Percentiles rank a stretch among this genome's conserved stretches.
Conservation (phyloP, 768 basidiomycete species). For the Leucocoprinus leucothites region DNA sequence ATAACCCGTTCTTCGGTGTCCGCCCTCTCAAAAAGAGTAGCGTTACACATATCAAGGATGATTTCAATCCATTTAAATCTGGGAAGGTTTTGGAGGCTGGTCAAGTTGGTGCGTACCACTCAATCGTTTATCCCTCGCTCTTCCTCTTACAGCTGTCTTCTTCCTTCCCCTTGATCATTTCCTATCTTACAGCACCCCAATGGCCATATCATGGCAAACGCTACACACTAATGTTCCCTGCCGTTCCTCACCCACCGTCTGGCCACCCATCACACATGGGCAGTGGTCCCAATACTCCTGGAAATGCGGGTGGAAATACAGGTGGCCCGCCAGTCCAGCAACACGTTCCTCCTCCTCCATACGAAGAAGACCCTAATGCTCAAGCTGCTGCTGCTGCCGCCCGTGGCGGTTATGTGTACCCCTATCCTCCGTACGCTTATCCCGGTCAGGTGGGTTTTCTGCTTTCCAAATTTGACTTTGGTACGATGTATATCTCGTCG, state of each 20-base stretch:
- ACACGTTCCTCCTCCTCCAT: conserved; percentile 69
- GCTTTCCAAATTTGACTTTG: not conserved
- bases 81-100: conserved; percentile 75
- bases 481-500: not conserved
- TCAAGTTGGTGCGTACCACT: conserved; percentile 74
- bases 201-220: conserved; percentile 94
- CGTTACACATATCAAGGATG: conserved; percentile 86
- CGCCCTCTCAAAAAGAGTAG: conserved; percentile 71
- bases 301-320: no score
- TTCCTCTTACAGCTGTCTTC: not conserved
- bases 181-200: conserved; percentile 46
- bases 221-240: conserved; percentile 75
- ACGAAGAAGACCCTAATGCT: conserved; percentile 73
- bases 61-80: conserved; percentile 96
- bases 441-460: conserved; percentile 61
- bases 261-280: conserved; percentile 57
- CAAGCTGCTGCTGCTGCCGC: conserved; percentile 39
- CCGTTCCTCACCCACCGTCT: conserved; percentile 56
- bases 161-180: conserved; percentile 3
- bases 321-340: conserved; percentile 56
- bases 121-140: no score
- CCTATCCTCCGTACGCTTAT: conserved; percentile 75
- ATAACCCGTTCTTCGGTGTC: conserved; percentile 90
- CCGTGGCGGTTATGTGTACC: conserved; percentile 60
- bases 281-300: no score